phyloP scores from a whole-genome alignment of 2,329 filamentous ascomycete species.

The Alternaria longipes region DNA sequence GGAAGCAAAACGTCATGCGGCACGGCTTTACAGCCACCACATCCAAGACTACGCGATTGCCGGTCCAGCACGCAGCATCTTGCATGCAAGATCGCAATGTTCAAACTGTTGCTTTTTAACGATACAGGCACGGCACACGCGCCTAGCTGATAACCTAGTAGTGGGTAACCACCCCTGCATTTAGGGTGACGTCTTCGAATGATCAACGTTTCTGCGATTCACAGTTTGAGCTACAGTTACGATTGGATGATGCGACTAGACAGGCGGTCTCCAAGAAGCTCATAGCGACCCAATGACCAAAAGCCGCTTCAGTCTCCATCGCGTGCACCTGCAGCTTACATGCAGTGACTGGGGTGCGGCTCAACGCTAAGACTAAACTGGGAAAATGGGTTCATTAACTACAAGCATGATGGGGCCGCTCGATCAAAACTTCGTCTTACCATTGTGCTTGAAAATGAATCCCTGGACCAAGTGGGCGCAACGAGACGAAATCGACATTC shows the following conservation, averaged over 20 bases:
- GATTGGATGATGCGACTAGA: constrained; percentile 10
- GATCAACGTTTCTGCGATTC: neutral
- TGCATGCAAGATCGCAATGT: neutral
- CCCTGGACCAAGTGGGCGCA: neutral
- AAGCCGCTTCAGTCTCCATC: constrained; percentile 10
- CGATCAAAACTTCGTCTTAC: constrained; percentile 1
- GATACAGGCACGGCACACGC: neutral
- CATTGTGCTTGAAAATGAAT: constrained; percentile 1
- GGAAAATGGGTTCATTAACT: constrained; percentile 28
- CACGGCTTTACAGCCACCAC: neutral
- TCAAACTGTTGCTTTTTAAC: neutral
- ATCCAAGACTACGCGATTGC: constrained; percentile 6
- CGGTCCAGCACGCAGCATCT: constrained; percentile 4
- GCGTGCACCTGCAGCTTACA: constrained; percentile 25
- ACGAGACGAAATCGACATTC: neutral
- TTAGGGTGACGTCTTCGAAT: constrained; percentile 1
- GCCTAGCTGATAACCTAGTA: neutral
- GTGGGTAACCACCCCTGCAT: neutral
- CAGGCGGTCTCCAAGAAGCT: constrained; percentile 10
- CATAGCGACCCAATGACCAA: constrained; percentile 19
- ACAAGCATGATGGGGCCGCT: constrained; percentile 13
- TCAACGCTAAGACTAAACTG: constrained; percentile 22
- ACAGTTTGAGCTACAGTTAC: constrained; percentile 14
- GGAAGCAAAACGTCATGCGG: neutral
- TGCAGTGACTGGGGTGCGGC: constrained; percentile 13